Conservation (phyloP, 2,329 filamentous ascomycete genomes). For the Monilinia vaccinii-corymbosi region DNA sequence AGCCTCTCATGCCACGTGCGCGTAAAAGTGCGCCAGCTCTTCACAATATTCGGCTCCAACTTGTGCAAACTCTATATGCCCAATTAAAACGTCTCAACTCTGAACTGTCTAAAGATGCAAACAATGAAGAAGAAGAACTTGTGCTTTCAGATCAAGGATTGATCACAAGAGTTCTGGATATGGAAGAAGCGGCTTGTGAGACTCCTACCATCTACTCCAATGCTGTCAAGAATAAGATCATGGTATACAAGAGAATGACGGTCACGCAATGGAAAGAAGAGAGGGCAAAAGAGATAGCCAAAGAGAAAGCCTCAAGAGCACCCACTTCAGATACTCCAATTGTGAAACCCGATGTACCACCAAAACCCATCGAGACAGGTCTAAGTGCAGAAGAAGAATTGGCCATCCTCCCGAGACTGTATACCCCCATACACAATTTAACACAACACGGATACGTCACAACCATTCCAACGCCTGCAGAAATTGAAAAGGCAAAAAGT, state of each 20-base stretch:
- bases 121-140: conserved; percentile 43
- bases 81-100: conserved; percentile 60
- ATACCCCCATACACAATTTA: conserved; percentile 56
- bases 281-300: conserved; percentile 37
- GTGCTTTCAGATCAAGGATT: conserved; percentile 56
- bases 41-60: conserved; percentile 46
- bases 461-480: conserved; percentile 51
- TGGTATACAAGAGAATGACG: conserved; percentile 67
- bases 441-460: conserved; percentile 67
- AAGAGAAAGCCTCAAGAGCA: conserved; percentile 26
- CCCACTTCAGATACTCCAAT: conserved; percentile 25
- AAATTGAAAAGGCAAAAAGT: conserved; percentile 56
- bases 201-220: conserved; percentile 69
- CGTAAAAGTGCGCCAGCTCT: conserved; percentile 48
- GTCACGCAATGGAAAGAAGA: conserved; percentile 62
- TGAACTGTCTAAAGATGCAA: conserved; percentile 45
- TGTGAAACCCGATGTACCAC: conserved; percentile 31
- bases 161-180: conserved; percentile 60
- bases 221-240: conserved; percentile 72
- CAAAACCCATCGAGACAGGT: conserved; percentile 57
- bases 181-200: conserved; percentile 69
- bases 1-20: conserved; percentile 58
- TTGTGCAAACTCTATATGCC: conserved; percentile 55
- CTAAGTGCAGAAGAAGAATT: conserved; percentile 61
- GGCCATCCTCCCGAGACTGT: conserved; percentile 49